A percentile compares a stretch with the other conserved stretches of the same genome.
Conservation (phyloP, 169 alveolate species). For the Babesia ovata region DNA sequence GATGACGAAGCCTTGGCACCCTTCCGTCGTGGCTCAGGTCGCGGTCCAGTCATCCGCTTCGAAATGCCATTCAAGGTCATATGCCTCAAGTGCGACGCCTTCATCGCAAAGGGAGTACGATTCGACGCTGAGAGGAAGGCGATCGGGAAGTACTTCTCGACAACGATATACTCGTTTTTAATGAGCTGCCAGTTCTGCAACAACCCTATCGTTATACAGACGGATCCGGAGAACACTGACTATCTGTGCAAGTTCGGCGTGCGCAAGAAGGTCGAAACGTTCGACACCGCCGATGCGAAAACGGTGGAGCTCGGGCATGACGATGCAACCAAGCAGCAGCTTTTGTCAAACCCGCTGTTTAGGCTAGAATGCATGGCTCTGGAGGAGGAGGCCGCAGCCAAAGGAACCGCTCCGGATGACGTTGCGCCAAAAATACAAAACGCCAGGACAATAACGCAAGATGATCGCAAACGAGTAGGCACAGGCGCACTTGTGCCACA, state of each 20-base stretch:
- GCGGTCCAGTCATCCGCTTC: conserved; percentile 74
- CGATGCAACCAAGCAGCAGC: conserved; percentile 42
- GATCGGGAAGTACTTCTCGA: conserved; percentile 76
- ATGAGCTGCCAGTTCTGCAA: conserved; percentile 78
- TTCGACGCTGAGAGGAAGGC: conserved; percentile 81
- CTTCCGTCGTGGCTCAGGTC: conserved; percentile 22
- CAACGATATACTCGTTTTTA: conserved; percentile 76
- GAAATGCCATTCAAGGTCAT: conserved; percentile 83
- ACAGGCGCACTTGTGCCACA: not conserved
- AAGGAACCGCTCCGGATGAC: not conserved
- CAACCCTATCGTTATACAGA: conserved; percentile 69
- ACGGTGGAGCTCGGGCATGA: conserved; percentile 42
- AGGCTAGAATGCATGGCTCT: conserved; percentile 49
- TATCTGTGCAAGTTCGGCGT: conserved; percentile 78
- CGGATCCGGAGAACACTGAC: conserved; percentile 81
- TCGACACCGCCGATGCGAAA: conserved; percentile 36
- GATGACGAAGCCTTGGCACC: conserved; percentile 22
- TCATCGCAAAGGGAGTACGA: conserved; percentile 84
- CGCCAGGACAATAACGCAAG: not conserved
- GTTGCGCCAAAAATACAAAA: not conserved
- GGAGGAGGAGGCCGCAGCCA: conserved; percentile 9
- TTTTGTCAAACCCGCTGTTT: conserved; percentile 52
- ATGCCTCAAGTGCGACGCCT: conserved; percentile 71
- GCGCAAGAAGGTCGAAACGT: conserved; percentile 72
- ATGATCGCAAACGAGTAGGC: not conserved